Base-by-base conservation (phyloP, 169 alveolate genomes). In the Eimeria tenella region DNA sequence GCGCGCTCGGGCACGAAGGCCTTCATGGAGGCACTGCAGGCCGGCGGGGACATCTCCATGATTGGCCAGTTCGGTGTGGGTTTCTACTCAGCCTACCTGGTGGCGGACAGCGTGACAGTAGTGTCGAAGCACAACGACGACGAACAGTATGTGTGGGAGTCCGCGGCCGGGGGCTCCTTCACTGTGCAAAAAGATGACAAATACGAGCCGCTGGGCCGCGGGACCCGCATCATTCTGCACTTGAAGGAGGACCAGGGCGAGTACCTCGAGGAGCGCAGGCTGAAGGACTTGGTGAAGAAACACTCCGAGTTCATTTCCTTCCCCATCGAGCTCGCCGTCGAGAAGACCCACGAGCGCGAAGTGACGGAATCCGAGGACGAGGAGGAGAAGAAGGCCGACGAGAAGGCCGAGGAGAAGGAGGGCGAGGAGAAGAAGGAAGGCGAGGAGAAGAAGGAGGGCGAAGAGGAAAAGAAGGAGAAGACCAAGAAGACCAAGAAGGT, bases 61-160 rank as follows among this genome's bases (percentile, higher is more conserved):
- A 99, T 99, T 94, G 99, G 99, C 49, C 99, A 99, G 97, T 99
- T 99, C 94, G 99, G 99, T 96, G 99, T 99, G 60, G 99, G 99
- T 94, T 99, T 99, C 97, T 99, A 99, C 97, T 98, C 99, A n/a
- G 99, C 99, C 50, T 99, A 99, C 97, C 98, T 99, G 84, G 99
- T 99, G 25, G 99, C 99, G 50, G 99, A 99, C 95, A 98, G 98
- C 97, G 99, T 99, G 60, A 97, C 98, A 4, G 99, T 99, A 63
- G 97, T 99, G 62, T 97, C 99, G 70, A 98, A 99, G 95, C 98
- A 98, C 96, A 98, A 98, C 95, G 99, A 98, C 73, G 99, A 99
- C 94, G 99, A 97, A 73, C 99, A 98, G 96, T 98, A 98, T 97
- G 98, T 98, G 90, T 99, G 99, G 99, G 99, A 99, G 97, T 98